Base-by-base conservation (phyloP, 164 flowering plant species). In the Vitis rotundifolia region DNA sequence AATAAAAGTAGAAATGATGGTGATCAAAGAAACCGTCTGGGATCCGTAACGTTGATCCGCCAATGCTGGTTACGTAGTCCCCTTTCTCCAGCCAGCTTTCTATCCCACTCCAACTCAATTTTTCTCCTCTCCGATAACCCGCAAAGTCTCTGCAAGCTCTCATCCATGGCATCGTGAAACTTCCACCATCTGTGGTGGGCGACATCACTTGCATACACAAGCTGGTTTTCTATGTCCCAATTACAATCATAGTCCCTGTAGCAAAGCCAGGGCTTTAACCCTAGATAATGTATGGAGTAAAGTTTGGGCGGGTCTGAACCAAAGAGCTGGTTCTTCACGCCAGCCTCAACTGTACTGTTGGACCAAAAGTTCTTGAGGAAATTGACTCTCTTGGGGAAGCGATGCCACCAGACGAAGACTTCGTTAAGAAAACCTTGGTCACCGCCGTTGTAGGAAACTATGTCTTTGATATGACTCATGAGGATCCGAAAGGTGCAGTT, bases 371-470 rank as follows among this genome's bases (percentile, higher is more conserved):
- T 91, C 91, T 96, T 96, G 69, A 96, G 67, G 68, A 84, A 93
- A 51, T 93, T 96, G 3, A 89, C 90, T 31, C 97, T 71, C 59
- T 93, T 67, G 1, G 99, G 97, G 66, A 88, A 67, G 29, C 98
- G 61, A 70, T 96, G 98, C 99, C 99, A 96, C 98, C 97, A 93
- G 19, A 87, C 88, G 64, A 87, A 96, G 0, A 96, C 73, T 73
- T 93, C 98, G 74, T 96, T 96, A 1, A 96, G 81, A 63, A 89
- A 96, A 0, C 99, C 99, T 52, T 96, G 99, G 74, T 93, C 99
- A 0, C 99, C 99, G 1, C 99, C 99, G 66, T 93, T 96, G 86
- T 91, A 96, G 1, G 99, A 93, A 0, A 87, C 69, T 6, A 96
- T 77, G 51, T 87, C 88, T 8, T 69, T 71, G 0, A 85, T 76